Evolutionary conservation across 805 yeast species (phyloP), one percentile per base, ranked within the genome.

Genomic region (Phaffomyces antillensis): DNA sequence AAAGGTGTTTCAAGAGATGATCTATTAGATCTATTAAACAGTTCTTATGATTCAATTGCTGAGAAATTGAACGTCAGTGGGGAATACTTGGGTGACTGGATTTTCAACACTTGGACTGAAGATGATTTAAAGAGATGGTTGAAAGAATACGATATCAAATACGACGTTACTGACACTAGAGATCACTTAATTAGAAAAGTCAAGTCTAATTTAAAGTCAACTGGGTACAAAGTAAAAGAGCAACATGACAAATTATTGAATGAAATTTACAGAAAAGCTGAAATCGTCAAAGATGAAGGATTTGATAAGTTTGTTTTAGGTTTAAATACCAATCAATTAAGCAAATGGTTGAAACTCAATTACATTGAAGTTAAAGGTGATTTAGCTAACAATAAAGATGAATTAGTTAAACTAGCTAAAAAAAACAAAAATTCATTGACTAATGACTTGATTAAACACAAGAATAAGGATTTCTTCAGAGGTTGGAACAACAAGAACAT

Each of bases 71-170:
- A 70, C 5, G 59, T 58, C 10, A 65, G 73, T 18, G 77, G 77
- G 7, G 58, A 59, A 36, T 76, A 76, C 45, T 71, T 77, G 7
- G 77, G 81, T 18, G 67, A 67, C 31, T 72, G 75, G 73, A 62
- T 77, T 45, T 80, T 78, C 56, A 65, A 72, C 11, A 52, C 66
- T 30, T 81, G 87, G 87, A 63, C 72, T 20, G 56, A 61, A 9
- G 70, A 70, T 9, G 77, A 75, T 40, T 60, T 83, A 46, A 63
- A 65, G 48, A 53, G 60, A 15, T 77, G 83, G 77, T 64, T 83
- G 46, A 55, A 65, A 32, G 65, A 71, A 35, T 63, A 72, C 49
- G 74, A 72, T 16, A 56, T 76, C 39, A 61, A 60, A 17, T 61
- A 62, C 40, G 61, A 66, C 23, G 46, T 62, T 18, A 60, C 59